Percentiles rank a stretch among this genome's conserved stretches.
phyloP scores from a whole-genome alignment of 805 yeast genomes.

The Pichia thaimueangensis region DNA sequence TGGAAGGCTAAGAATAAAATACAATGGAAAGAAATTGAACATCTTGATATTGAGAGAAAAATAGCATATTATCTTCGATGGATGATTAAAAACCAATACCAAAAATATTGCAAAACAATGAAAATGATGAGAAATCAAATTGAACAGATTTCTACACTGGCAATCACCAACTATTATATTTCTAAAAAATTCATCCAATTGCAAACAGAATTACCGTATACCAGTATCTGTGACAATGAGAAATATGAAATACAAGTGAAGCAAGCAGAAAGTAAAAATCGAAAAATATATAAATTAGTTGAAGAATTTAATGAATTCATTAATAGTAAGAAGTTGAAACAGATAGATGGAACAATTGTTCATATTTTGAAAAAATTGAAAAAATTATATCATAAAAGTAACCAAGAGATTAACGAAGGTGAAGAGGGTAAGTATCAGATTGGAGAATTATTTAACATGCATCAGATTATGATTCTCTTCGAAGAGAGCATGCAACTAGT shows the following conservation, averaged over 20 bases:
- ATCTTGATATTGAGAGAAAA: constrained; percentile 17
- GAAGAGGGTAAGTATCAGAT: neutral
- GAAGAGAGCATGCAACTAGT: constrained; percentile 1
- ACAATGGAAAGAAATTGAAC: constrained; percentile 19
- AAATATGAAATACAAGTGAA: constrained; percentile 12
- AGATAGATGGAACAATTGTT: neutral
- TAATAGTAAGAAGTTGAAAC: neutral
- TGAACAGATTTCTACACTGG: constrained; percentile 12
- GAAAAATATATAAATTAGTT: constrained; percentile 9
- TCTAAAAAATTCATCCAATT: constrained; percentile 13
- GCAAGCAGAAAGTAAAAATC: constrained; percentile 14
- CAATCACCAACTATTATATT: constrained; percentile 10
- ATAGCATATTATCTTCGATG: constrained; percentile 15
- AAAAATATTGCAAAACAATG: constrained; percentile 5
- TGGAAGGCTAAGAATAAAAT: constrained; percentile 21
- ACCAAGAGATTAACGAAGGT: too few relatives aligned
- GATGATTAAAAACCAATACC: constrained; percentile 13
- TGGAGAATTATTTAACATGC: constrained; percentile 1
- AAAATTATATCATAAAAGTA: neutral
- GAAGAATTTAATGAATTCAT: neutral
- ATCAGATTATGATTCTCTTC: constrained; percentile 1
- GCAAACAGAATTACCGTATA: constrained; percentile 11
- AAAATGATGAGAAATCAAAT: constrained; percentile 11
- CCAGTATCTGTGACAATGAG: neutral
- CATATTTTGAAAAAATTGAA: neutral